phyloP scores from a whole-genome alignment of 306 rosid species.

The Astragalus membranaceus region DNA sequence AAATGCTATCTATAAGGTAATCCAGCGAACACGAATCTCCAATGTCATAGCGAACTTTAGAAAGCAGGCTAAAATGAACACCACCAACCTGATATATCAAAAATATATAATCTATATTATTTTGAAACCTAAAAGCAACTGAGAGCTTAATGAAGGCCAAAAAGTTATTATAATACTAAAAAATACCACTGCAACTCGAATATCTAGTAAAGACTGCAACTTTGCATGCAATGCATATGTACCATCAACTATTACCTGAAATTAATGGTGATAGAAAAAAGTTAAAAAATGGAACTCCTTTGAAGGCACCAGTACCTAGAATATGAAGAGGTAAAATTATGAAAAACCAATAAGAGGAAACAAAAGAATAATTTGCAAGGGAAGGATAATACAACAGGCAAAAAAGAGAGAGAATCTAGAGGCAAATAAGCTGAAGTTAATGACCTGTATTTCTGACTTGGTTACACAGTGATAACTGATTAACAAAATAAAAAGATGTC shows the following conservation, averaged over 20 bases:
- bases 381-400: not conserved
- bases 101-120: conserved; percentile 18
- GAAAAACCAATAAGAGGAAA: not conserved
- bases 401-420: not conserved
- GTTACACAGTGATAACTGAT: not conserved
- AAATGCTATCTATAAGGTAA: conserved; percentile 95
- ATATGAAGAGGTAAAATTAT: not conserved
- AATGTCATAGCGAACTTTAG: conserved; percentile 91
- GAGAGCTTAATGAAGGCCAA: conserved; percentile 13
- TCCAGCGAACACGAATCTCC: conserved; percentile 98
- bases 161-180: not conserved
- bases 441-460: not conserved
- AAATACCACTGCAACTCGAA: conserved; percentile 96
- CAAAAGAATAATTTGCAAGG: not conserved
- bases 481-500: not conserved
- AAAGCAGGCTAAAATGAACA: conserved; percentile 93
- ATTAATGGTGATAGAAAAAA: conserved; percentile 9
- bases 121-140: conserved; percentile 18
- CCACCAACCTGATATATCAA: conserved; percentile 83
- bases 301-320: conserved; percentile 55
- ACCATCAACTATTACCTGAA: conserved; percentile 92
- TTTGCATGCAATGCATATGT: conserved; percentile 94
- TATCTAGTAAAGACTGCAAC: conserved; percentile 90
- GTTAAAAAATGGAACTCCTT: not conserved
- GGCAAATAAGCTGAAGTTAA: not conserved